Conservation (phyloP, 2,329 filamentous ascomycete genomes). For the Teratosphaeria gauchensis region DNA sequence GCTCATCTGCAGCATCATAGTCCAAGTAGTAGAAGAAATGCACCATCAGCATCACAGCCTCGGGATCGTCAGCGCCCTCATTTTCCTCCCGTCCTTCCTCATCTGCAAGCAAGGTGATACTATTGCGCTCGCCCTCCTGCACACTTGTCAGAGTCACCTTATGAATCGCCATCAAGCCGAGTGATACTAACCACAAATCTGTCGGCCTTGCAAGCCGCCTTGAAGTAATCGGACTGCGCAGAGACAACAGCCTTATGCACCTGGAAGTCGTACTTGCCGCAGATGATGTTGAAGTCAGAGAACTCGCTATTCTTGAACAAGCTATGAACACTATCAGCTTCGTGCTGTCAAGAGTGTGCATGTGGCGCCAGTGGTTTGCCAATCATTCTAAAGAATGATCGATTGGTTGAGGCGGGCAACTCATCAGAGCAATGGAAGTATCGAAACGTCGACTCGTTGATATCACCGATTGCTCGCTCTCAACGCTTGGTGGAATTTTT, state of each 20-base stretch:
- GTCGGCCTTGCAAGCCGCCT: background rate
- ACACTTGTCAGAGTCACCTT: background rate
- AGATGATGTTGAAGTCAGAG: slow-evolving; percentile 14
- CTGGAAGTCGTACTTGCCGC: slow-evolving; percentile 7
- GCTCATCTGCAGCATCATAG: slow-evolving; percentile 2
- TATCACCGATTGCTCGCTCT: too few relatives aligned
- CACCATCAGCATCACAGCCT: slow-evolving; percentile 14
- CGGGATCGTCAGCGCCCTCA: slow-evolving; percentile 11
- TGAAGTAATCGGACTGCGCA: slow-evolving; percentile 14
- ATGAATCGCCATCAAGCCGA: background rate
- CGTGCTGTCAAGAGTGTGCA: background rate
- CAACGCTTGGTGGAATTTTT: too few relatives aligned
- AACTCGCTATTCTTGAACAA: background rate
- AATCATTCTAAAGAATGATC: too few relatives aligned
- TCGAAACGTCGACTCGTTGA: too few relatives aligned
- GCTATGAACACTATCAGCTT: background rate
- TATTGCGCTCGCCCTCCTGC: background rate
- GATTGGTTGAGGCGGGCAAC: too few relatives aligned
- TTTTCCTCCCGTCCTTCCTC: background rate
- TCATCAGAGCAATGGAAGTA: too few relatives aligned
- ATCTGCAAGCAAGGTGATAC: background rate
- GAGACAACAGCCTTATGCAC: slow-evolving; percentile 17
- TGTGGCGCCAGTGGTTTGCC: background rate
- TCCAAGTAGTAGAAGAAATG: slow-evolving; percentile 20
- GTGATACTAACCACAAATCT: background rate